Base-by-base conservation (phyloP, 768 basidiomycete genomes). In the Cystobasidium ongulense region DNA sequence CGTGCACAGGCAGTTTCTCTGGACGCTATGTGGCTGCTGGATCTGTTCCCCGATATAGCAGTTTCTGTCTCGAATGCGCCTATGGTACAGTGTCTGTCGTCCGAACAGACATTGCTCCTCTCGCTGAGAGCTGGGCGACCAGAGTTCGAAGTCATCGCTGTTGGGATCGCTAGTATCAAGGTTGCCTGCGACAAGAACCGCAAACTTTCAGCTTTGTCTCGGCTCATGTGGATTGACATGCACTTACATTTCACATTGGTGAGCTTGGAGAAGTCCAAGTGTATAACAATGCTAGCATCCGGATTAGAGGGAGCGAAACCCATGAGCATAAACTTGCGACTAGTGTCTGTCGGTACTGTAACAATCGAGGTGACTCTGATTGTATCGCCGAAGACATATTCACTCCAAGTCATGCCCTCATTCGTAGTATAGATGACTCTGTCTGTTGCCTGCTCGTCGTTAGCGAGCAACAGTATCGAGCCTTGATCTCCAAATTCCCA, bases 401-500 rank as follows among this genome's bases (percentile, higher is more conserved):
- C 90, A 66, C 86, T 84, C 96, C 96, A 99, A 4, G 81, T 85
- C 39, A 87, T 77, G 7, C 96, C 96, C 78, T 98, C 92, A 79
- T 99, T 87, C 11, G 88, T 90, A 71, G 91, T 91, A 82, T 88
- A 98, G 75, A 94, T 80, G 53, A 98, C 85, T 75, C 90, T 88
- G 78, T 96, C 90, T 1, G 91, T 94, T 0, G 93, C 86, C 73
- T 89, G 89, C 80, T 98, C 95, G 80, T 99, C 96, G 81, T 98
- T 97, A 53, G 87, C 92, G 83, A 99, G 89, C 77, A 99, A 84
- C 39, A 98, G 85, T 72, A 99, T 85, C 0, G 94, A 93, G 3
- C 96, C 96, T 0, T 91, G 95, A 82, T 98, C 96, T 33, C 95
- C 95, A 78, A 95, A 98, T 80, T 94, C 93, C 92, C 92, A 99